A percentile compares a stretch with the other conserved stretches of the same genome.
Conservation (phyloP, 2,329 filamentous ascomycete genomes). For the Sphaceloma murrayae region DNA sequence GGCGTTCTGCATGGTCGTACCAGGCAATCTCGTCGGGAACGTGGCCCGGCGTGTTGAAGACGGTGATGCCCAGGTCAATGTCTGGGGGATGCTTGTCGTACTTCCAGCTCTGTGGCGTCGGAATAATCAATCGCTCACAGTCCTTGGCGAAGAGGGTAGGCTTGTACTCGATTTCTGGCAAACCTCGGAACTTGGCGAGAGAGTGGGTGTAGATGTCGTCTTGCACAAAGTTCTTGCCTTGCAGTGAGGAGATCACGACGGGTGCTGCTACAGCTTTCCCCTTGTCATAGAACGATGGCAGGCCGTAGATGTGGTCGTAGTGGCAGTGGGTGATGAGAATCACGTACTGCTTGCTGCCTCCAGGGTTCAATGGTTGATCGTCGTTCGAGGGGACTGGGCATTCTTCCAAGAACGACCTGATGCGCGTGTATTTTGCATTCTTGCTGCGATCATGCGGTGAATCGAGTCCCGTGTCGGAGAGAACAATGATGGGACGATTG, state of each 20-base stretch:
- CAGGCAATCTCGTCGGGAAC: conserved; percentile 39
- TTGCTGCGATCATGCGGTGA: conserved; percentile 27
- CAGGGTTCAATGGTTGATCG: conserved; percentile 32
- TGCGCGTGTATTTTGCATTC: conserved; percentile 24
- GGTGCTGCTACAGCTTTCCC: conserved; percentile 28
- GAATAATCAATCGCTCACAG: conserved; percentile 27
- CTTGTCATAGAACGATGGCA: conserved; percentile 21
- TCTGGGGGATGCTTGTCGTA: neutral
- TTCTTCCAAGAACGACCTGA: conserved; percentile 37
- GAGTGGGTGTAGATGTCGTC: conserved; percentile 34
- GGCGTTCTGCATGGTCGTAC: conserved; percentile 37
- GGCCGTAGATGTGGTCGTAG: conserved; percentile 34
- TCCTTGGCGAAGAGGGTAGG: conserved; percentile 36
- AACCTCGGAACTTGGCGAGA: conserved; percentile 32
- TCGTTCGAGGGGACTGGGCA: conserved; percentile 31
- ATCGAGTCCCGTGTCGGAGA: conserved; percentile 41
- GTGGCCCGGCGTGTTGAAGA: conserved; percentile 40
- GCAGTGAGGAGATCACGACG: conserved; percentile 29
- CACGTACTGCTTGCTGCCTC: conserved; percentile 29
- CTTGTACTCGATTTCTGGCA: conserved; percentile 33
- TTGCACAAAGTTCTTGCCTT: conserved; percentile 34
- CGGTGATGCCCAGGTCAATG: conserved; percentile 30
- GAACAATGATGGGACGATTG: conserved; percentile 27
- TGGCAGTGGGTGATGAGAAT: conserved; percentile 42
- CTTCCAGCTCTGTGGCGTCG: conserved; percentile 15